Conservation (phyloP, 805 yeast species). For the Metschnikowia gelsemii region DNA sequence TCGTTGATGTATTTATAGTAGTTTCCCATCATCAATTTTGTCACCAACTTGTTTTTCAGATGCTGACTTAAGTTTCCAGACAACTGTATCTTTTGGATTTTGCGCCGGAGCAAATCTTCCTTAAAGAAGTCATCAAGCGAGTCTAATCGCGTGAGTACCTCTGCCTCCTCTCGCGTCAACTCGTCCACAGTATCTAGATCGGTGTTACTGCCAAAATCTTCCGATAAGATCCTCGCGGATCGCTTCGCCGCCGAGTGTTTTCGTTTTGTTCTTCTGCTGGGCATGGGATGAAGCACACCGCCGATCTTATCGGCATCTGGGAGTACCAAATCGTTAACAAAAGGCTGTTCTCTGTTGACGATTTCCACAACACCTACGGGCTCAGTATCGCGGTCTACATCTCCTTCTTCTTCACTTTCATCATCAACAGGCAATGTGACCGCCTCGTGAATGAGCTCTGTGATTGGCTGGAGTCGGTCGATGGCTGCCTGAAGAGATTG, state of each 20-base stretch:
- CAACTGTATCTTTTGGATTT: constrained; percentile 49
- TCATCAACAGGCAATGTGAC: constrained; percentile 54
- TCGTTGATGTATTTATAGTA: constrained; percentile 48
- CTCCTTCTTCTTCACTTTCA: constrained; percentile 16
- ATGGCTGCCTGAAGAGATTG: constrained; percentile 51
- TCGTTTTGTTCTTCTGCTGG: constrained; percentile 12
- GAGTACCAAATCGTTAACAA: constrained; percentile 50
- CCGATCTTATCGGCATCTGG: constrained; percentile 38
- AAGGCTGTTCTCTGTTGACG: constrained; percentile 46
- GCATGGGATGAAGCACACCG: constrained; percentile 9
- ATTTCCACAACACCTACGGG: constrained; percentile 56
- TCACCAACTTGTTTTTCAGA: constrained; percentile 52
- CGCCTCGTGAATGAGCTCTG: constrained; percentile 46
- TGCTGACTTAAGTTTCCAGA: constrained; percentile 37
- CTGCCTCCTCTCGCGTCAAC: constrained; percentile 34
- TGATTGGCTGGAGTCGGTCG: constrained; percentile 49
- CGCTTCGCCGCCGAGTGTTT: constrained; percentile 1
- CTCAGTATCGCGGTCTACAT: constrained; percentile 37
- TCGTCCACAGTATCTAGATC: constrained; percentile 33
- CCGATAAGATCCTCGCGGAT: constrained; percentile 14
- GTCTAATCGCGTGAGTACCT: constrained; percentile 36
- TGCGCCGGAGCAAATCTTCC: constrained; percentile 43
- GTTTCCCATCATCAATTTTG: constrained; percentile 68
- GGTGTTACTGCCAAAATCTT: constrained; percentile 17
- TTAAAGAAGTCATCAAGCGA: constrained; percentile 38